These are phyloP conservation scores for Cladobotryum protrusum DNA, from an alignment of 2,329 filamentous ascomycete species.

Conservation along the genomic window DNA sequence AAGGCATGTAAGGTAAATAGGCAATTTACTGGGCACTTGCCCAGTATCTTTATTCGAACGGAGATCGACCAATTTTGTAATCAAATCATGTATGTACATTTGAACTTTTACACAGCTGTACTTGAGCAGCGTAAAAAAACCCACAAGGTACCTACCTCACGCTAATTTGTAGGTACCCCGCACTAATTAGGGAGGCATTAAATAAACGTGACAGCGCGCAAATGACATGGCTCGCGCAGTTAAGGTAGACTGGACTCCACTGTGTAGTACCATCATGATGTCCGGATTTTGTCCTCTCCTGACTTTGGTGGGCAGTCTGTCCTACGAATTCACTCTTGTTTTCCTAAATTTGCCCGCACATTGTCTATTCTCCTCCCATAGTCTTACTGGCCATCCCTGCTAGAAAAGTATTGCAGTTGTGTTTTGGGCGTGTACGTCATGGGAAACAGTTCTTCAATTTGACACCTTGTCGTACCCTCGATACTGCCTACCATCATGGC, in stretches of 20 bases:
- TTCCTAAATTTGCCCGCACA: not conserved
- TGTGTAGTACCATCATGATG: not conserved
- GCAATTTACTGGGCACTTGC: too few species aligned
- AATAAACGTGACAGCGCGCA: not conserved
- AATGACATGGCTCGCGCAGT: not conserved
- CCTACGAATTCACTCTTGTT: not conserved
- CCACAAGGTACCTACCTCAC: too few species aligned
- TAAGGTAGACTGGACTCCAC: not conserved
- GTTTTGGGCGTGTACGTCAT: not conserved
- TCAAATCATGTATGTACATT: too few species aligned
- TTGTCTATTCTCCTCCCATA: not conserved
- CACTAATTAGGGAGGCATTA: not conserved
- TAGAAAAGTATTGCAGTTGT: not conserved
- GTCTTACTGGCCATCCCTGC: not conserved
- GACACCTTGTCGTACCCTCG: not conserved
- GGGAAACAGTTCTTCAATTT: not conserved
- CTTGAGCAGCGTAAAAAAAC: too few species aligned
- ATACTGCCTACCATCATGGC: slow-evolving; percentile 39
- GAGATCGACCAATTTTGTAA: too few species aligned
- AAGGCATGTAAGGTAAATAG: too few species aligned
- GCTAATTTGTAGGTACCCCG: too few species aligned
- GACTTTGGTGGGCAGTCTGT: not conserved
- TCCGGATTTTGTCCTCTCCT: not conserved
- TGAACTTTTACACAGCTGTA: too few species aligned
- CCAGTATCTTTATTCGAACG: too few species aligned